Percentiles rank a stretch among this genome's conserved stretches.
Conservation (phyloP, 2,329 filamentous ascomycete genomes). For the Aspergillus quadricinctus region DNA sequence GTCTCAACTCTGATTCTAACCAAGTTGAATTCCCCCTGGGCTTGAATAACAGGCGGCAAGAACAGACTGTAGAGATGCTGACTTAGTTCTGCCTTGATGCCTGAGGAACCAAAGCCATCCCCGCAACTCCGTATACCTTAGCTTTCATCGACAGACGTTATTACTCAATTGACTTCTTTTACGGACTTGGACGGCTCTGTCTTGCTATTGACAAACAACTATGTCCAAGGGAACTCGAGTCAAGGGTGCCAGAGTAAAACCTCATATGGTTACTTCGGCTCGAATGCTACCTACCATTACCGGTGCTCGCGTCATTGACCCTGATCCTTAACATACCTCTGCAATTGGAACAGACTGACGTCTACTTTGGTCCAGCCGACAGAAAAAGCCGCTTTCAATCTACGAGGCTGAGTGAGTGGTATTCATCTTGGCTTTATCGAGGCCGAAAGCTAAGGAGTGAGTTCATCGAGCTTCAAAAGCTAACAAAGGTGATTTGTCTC, state of each 20-base stretch:
- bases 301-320: slow-evolving; percentile 19
- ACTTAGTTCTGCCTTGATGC: not conserved
- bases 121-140: too few relatives aligned
- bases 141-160: not conserved
- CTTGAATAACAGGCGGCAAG: not conserved
- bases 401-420: not conserved
- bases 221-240: not conserved
- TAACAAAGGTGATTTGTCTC: not conserved
- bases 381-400: not conserved
- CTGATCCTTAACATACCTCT: not conserved
- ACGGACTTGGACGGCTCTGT: too few relatives aligned
- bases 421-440: not conserved
- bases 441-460: not conserved
- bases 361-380: not conserved
- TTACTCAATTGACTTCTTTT: too few relatives aligned
- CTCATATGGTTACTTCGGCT: slow-evolving; percentile 9
- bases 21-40: not conserved
- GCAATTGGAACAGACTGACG: slow-evolving; percentile 9
- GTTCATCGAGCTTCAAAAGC: not conserved
- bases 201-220: not conserved
- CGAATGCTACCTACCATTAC: slow-evolving; percentile 8
- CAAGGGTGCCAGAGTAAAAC: not conserved
- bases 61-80: too few relatives aligned
- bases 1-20: not conserved
- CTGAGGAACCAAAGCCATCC: not conserved